phyloP scores from a whole-genome alignment of 371 early-diverging fungal genomes.

The Mucor circinelloides region DNA sequence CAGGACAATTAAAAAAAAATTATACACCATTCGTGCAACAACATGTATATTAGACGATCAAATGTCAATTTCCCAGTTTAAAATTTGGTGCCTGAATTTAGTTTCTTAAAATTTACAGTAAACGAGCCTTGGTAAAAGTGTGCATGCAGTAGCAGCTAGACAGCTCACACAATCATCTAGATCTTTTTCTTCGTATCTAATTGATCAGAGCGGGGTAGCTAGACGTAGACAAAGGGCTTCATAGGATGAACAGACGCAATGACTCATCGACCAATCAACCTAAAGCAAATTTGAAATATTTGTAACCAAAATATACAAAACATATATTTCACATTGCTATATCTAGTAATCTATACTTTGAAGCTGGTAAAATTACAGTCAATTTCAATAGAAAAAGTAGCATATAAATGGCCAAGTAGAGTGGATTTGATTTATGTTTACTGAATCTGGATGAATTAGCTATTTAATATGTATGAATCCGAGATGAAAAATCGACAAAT shows the following conservation, averaged over 20 bases:
- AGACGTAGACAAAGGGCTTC: neutral
- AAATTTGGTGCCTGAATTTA: neutral
- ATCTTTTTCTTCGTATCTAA: neutral
- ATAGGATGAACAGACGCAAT: neutral
- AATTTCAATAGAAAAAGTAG: neutral
- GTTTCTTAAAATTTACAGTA: neutral
- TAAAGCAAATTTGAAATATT: neutral
- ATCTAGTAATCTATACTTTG: neutral
- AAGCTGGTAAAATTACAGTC: neutral
- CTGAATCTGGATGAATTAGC: neutral
- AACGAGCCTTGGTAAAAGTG: too few relatives aligned
- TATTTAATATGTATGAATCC: neutral
- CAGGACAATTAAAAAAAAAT: neutral
- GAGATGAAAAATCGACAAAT: neutral
- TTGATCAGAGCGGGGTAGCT: neutral
- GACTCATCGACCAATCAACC: slow-evolving; percentile 11
- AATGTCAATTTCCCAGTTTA: slow-evolving; percentile 1
- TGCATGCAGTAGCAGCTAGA: neutral
- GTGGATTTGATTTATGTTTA: neutral
- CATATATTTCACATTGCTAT: slow-evolving; percentile 2
- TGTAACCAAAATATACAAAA: slow-evolving; percentile 4
- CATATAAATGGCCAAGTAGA: neutral
- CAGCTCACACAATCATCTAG: neutral
- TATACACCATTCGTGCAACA: slow-evolving; percentile 1
- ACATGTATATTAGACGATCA: neutral